Conservation (phyloP, 1,284 basidiomycete species). For the Gymnopus androsaceus region DNA sequence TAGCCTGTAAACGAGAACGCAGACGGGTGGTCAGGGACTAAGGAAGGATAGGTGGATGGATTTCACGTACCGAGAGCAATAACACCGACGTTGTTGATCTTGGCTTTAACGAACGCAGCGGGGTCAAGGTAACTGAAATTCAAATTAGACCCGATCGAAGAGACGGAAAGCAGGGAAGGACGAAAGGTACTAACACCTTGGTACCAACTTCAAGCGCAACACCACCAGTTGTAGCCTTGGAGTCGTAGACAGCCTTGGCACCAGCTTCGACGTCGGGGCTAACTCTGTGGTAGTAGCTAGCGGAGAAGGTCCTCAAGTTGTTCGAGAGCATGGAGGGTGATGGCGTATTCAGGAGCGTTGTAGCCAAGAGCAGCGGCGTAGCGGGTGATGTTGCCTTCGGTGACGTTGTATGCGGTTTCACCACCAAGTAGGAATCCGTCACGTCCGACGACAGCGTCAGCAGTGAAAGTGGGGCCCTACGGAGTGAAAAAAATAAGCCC, state of each 20-base stretch:
- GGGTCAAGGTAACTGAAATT: slow-evolving; percentile 75
- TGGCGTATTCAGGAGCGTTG: slow-evolving; percentile 95
- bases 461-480: slow-evolving; percentile 96
- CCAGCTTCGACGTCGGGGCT: slow-evolving; percentile 94
- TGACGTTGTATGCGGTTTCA: slow-evolving; percentile 96
- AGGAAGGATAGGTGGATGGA: not conserved
- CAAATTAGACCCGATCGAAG: not conserved
- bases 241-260: slow-evolving; percentile 96
- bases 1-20: slow-evolving; percentile 53
- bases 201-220: slow-evolving; percentile 95
- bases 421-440: slow-evolving; percentile 97
- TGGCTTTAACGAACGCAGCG: slow-evolving; percentile 94
- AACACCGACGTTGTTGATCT: slow-evolving; percentile 97
- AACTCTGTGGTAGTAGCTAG: slow-evolving; percentile 99
- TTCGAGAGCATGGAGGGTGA: slow-evolving; percentile 94
- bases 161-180: not conserved
- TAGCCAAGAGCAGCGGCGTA: slow-evolving; percentile 94
- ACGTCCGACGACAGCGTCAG: slow-evolving; percentile 93
- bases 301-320: slow-evolving; percentile 93
- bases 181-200: slow-evolving; percentile 72
- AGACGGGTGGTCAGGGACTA: slow-evolving; percentile 7
- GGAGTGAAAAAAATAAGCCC: slow-evolving; percentile 5
- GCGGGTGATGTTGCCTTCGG: slow-evolving; percentile 87
- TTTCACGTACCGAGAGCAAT: slow-evolving; percentile 70
- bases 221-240: slow-evolving; percentile 85